Base-by-base conservation (phyloP, 352 stramenopile genomes). In the Achlya hypogyna region DNA sequence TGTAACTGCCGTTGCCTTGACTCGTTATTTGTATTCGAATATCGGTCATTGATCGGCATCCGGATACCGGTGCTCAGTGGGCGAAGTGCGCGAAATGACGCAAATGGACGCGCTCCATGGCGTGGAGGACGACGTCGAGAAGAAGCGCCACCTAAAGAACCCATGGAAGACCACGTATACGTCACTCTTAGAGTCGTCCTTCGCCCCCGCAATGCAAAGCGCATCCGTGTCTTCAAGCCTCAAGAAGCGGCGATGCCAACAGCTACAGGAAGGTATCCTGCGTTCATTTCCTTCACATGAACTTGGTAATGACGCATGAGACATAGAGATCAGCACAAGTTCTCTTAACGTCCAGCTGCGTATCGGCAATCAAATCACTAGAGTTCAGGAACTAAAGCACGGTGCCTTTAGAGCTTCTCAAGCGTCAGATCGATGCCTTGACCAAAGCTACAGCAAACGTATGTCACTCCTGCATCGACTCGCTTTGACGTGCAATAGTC, bases 351-450 rank as follows among this genome's bases (percentile, higher is more conserved):
- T 56, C 12, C 49, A 56, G 16, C 2, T 56, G 10, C 25, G 49
- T 27, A n/a, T 56, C 2, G 49, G 49, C 25, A n/a, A n/a, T n/a
- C n/a, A n/a, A n/a, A n/a, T n/a, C n/a, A n/a, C n/a, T n/a, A n/a
- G n/a, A n/a, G n/a, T n/a, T n/a, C n/a, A n/a, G n/a, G n/a, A n/a
- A n/a, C n/a, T n/a, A n/a, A n/a, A n/a, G n/a, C n/a, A n/a, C n/a
- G n/a, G n/a, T n/a, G n/a, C n/a, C n/a, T n/a, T n/a, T 56, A 56
- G 49, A 56, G 31, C 49, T 56, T 9, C n/a, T 56, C 12, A 10
- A 56, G 31, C 49, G 49, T 16, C 49, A 56, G 31, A 56, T 56
- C 31, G 49, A 56, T n/a, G 49, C 16, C 31, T 56, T 56, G 31
- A 20, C 49, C 2, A 56, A 56, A 20, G 49, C 49, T 20, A 56